Conservation (phyloP, 306 rosid genomes). For the Cucurbita maxima region DNA sequence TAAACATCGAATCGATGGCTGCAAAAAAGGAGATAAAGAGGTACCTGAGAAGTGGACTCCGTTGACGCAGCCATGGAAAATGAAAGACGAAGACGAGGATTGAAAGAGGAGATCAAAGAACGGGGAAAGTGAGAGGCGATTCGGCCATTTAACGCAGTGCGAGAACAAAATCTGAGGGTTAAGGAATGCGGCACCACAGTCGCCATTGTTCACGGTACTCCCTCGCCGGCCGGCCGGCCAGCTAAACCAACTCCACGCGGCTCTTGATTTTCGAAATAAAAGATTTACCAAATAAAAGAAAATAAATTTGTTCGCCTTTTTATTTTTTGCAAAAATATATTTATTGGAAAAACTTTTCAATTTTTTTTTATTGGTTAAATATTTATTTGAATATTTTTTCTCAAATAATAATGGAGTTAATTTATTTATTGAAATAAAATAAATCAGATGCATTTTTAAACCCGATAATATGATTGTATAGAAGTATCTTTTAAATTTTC, state of each 20-base stretch:
- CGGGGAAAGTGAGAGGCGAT: slow-evolving; percentile 20
- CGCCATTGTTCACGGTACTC: slow-evolving; percentile 5
- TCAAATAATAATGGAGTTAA: too few relatives aligned
- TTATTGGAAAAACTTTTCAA: too few relatives aligned
- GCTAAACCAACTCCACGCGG: not conserved
- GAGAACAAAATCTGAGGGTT: slow-evolving; percentile 4
- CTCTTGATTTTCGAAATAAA: not conserved
- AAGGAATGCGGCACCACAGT: not conserved
- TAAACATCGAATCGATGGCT: not conserved
- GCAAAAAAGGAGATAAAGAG: not conserved
- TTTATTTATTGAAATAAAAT: too few relatives aligned
- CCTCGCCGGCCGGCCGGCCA: not conserved
- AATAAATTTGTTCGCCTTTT: not conserved
- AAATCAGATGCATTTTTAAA: too few relatives aligned
- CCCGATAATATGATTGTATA: too few relatives aligned
- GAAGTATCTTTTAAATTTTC: too few relatives aligned
- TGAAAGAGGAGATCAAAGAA: slow-evolving; percentile 9
- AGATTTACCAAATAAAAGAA: not conserved
- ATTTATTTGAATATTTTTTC: too few relatives aligned
- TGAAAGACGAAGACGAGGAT: slow-evolving; percentile 26
- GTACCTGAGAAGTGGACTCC: slow-evolving; percentile 51
- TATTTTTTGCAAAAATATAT: not conserved
- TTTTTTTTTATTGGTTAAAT: too few relatives aligned
- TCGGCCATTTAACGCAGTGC: slow-evolving; percentile 19
- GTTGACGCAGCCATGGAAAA: slow-evolving; percentile 64